Percentiles rank a stretch among this genome's conserved stretches.
Evolutionary conservation across 2,329 filamentous ascomycete species (phyloP).

Genomic region (Nigrospora oryzae): DNA sequence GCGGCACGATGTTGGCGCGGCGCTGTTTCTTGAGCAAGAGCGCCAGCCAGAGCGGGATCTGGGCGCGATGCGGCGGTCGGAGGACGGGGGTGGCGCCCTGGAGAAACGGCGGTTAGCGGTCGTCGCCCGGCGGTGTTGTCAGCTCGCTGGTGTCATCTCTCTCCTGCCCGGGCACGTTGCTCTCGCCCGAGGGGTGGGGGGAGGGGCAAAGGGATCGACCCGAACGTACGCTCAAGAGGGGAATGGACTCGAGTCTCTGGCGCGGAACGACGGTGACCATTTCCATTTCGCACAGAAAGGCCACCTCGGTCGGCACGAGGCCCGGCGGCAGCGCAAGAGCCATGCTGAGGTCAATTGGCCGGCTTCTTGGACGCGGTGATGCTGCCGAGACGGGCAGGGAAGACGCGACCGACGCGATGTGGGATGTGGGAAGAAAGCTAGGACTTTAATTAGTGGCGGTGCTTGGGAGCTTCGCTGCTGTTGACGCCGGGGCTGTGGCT

Average conservation of each 20-base stretch:
- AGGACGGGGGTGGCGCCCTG: conserved; percentile 73
- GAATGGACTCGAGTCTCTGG: conserved; percentile 77
- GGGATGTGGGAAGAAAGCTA: background rate
- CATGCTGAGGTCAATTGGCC: conserved; percentile 11
- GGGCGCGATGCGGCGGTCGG: conserved; percentile 69
- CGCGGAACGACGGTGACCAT: conserved; percentile 86
- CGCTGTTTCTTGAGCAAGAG: conserved; percentile 90
- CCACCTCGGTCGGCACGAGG: conserved; percentile 78
- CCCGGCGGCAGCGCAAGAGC: conserved; percentile 27
- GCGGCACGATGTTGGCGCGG: conserved; percentile 85
- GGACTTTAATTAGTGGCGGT: background rate
- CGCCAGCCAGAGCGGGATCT: conserved; percentile 88
- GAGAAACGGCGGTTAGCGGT: conserved; percentile 1
- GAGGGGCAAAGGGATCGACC: conserved; percentile 2
- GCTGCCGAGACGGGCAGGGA: background rate
- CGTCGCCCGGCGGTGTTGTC: background rate
- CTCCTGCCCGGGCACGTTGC: background rate
- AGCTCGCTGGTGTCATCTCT: background rate
- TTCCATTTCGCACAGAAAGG: conserved; percentile 97
- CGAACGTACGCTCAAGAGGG: conserved; percentile 71
- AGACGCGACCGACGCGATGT: conserved; percentile 3
- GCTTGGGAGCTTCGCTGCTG: background rate
- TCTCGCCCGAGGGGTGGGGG: conserved; percentile 6
- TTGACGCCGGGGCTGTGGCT: too few relatives aligned
- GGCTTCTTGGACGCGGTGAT: background rate